A percentile compares a stretch with the other conserved stretches of the same genome.
phyloP scores from a whole-genome alignment of 1,139 yeast genomes.

The Diutina siamensis region DNA sequence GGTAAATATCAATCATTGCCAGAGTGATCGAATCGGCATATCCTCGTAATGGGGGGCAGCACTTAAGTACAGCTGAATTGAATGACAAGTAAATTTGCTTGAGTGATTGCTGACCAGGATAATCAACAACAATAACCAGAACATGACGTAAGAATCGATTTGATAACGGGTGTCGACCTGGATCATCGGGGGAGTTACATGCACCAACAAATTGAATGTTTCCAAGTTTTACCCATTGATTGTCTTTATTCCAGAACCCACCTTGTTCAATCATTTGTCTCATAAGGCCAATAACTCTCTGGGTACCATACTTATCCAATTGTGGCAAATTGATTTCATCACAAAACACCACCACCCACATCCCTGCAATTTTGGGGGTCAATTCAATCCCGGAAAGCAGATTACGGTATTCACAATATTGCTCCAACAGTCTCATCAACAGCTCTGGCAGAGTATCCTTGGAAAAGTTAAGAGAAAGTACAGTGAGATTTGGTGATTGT shows the following conservation, averaged over 20 bases:
- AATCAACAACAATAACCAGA: conserved; percentile 62
- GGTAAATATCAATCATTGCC: conserved; percentile 60
- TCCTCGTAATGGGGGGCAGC: conserved; percentile 52
- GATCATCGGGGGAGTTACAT: conserved; percentile 80
- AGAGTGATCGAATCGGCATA: conserved; percentile 41
- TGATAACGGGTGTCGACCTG: conserved; percentile 54
- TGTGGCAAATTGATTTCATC: conserved; percentile 87
- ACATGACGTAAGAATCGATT: conserved; percentile 63
- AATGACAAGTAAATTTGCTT: conserved; percentile 56
- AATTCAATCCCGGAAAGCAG: conserved; percentile 38
- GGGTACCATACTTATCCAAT: conserved; percentile 66
- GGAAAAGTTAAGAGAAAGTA: conserved; percentile 70
- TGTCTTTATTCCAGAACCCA: conserved; percentile 69
- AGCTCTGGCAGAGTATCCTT: conserved; percentile 64
- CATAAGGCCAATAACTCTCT: conserved; percentile 59
- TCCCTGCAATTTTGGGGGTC: conserved; percentile 51
- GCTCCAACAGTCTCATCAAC: conserved; percentile 57
- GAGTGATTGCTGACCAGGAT: conserved; percentile 62
- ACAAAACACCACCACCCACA: conserved; percentile 77
- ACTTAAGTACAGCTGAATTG: conserved; percentile 44
- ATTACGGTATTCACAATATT: conserved; percentile 49
- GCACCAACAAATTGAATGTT: conserved; percentile 85
- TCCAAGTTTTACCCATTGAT: conserved; percentile 56
- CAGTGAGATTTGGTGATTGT: conserved; percentile 43
- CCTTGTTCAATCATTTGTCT: conserved; percentile 63